These are phyloP conservation scores for Selaginella tamariscina DNA, from an alignment of 75 land plant genomes.

Conservation along the genomic window DNA sequence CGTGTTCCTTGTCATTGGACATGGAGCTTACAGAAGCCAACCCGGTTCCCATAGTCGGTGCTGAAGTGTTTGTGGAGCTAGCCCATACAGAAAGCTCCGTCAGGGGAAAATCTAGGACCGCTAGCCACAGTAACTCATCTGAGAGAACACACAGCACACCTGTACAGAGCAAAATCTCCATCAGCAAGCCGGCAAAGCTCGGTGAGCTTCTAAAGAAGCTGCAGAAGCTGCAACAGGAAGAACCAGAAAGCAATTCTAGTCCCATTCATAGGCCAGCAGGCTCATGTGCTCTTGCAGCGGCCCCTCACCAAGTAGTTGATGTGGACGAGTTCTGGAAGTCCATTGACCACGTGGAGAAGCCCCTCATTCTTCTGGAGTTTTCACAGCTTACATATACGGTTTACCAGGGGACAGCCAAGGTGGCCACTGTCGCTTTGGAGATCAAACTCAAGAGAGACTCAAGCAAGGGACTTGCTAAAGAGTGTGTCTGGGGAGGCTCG, in stretches of 20 bases:
- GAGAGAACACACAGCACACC: neutral
- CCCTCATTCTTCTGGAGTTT: neutral
- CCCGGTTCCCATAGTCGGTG: neutral
- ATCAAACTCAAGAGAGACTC: neutral
- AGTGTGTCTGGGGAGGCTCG: slow-evolving; percentile 58
- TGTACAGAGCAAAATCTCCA: neutral
- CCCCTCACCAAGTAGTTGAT: neutral
- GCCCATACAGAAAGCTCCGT: neutral
- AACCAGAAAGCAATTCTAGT: neutral
- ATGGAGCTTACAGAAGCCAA: neutral
- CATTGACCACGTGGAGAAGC: neutral
- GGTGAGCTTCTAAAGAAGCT: neutral
- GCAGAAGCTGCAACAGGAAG: neutral
- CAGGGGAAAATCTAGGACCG: neutral
- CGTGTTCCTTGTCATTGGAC: neutral
- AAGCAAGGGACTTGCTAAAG: slow-evolving; percentile 26
- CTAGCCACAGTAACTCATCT: neutral
- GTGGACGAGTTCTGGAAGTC: neutral
- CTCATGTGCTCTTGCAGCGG: neutral
- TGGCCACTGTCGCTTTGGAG: neutral
- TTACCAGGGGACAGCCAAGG: neutral
- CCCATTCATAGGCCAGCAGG: neutral
- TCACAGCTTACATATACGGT: neutral
- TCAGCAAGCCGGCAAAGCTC: neutral
- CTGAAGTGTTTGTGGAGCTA: neutral